A percentile compares a stretch with the other conserved stretches of the same genome.
These are phyloP conservation scores for Setaria italica DNA, from an alignment of 202 grass and related monocot species.

Conservation along the genomic window DNA sequence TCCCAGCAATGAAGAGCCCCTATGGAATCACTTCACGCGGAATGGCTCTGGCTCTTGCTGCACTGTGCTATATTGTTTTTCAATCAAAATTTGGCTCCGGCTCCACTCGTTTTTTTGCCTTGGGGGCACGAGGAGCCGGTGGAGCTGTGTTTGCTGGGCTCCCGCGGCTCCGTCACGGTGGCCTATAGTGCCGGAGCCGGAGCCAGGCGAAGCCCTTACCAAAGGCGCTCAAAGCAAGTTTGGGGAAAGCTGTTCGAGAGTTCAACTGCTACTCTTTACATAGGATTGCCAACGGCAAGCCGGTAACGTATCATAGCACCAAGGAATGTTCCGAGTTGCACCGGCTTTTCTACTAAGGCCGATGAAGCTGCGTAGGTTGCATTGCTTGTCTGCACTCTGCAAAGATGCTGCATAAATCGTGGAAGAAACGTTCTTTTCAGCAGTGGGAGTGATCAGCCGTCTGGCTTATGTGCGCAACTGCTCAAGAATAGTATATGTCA, in stretches of 20 bases:
- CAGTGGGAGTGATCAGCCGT: not conserved
- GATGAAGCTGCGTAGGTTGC: not conserved
- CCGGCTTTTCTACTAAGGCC: not conserved
- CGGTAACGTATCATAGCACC: not conserved
- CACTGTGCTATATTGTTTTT: no score
- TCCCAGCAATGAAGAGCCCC: no score
- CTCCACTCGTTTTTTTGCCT: no score
- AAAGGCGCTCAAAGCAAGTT: no score
- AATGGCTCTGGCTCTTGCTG: no score
- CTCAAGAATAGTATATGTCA: not conserved
- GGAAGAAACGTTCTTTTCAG: not conserved
- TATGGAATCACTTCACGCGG: no score
- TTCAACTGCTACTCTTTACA: not conserved
- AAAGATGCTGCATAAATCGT: not conserved
- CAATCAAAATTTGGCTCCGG: no score
- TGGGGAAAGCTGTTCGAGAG: not conserved
- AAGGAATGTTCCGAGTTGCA: not conserved
- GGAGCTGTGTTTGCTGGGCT: no score
- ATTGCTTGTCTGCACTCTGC: not conserved
- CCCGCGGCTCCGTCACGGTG: no score
- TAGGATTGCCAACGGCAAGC: not conserved
- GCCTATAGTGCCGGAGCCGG: no score
- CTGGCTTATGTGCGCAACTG: not conserved
- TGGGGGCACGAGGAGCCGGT: no score
- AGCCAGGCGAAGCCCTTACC: no score